These are phyloP conservation scores for Ophiostoma perfectum DNA, from an alignment of 2,329 filamentous ascomycete genomes.

Conservation along the genomic window DNA sequence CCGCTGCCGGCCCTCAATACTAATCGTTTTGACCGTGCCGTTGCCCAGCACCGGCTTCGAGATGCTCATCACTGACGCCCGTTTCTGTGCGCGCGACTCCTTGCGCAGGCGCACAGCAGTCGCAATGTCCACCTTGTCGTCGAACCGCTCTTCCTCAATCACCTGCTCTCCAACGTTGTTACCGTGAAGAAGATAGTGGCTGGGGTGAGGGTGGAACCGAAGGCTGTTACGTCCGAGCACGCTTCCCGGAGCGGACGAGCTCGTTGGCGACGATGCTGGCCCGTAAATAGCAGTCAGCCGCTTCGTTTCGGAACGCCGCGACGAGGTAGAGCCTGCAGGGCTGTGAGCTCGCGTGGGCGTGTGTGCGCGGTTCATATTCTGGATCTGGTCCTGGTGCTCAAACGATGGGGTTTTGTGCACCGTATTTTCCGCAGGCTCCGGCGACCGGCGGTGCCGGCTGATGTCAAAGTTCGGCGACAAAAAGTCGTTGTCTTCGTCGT, in stretches of 20 bases:
- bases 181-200: constrained; percentile 16
- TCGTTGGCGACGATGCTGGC: not conserved
- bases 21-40: constrained; percentile 14
- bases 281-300: not conserved
- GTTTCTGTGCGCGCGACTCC: constrained; percentile 25
- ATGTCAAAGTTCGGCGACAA: not conserved
- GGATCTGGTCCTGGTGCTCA: not conserved
- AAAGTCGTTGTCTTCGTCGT: not conserved
- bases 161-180: not conserved
- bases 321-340: not conserved
- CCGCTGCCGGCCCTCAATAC: not conserved
- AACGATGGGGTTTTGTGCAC: not conserved
- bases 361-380: not conserved
- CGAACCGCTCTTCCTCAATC: constrained; percentile 18
- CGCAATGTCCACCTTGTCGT: constrained; percentile 29
- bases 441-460: constrained; percentile 4
- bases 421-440: not conserved
- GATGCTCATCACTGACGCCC: constrained; percentile 22
- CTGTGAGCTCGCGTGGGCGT: not conserved
- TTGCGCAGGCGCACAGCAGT: constrained; percentile 33
- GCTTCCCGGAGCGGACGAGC: not conserved
- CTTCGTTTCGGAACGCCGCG: not conserved
- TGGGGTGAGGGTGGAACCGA: not conserved
- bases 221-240: not conserved
- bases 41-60: constrained; percentile 4